Evolutionary conservation across 306 rosid genomes (phyloP), one percentile per base, ranked within the genome.

Genomic region (Fragaria nilgerrensis): DNA sequence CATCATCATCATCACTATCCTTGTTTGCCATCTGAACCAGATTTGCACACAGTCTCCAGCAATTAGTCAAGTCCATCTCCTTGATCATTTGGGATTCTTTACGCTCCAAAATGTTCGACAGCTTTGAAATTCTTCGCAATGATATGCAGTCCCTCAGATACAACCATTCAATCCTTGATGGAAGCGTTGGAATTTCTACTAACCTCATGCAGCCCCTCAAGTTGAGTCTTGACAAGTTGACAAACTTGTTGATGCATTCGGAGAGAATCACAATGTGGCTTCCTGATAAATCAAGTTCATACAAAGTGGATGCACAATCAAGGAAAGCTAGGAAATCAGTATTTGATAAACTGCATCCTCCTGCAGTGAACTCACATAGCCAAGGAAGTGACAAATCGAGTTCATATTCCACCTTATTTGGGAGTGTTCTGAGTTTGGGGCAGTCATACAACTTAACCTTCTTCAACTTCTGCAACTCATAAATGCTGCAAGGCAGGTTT

Each of bases 121-220:
- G 47, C 19, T 45, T 69, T 23, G 55, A 45, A 69, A 69, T 25
- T 69, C 56, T 69, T 44, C 25, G 22, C 73, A 69, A 44, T 13
- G 55, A 43, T 7, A 45, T 17, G 6, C 73, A 69, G 25, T 23
- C 73, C 0, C 7, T 5, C 22, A 44, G 14, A 45, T 69, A 2
- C 19, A 69, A 14, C 17, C 16, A 0, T 22, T 2, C 0, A 1
- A 69, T 44, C 3, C 9, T 15, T 7, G 20, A 13, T 25, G 74
- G 74, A 69, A 69, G 74, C 7, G 13, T 20, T 45, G n/a, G 37
- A 69, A 69, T 69, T 69, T 69, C 58, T 23, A 15, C 3, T 1
- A 69, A 22, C 3, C 13, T 44, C 23, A 0, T 25, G 58, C 74
- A 68, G 2, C 20, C 10, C 2, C 0, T 0, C 53, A 68, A 43